These are phyloP conservation scores for Malus fusca DNA, from an alignment of 306 rosid species.

Conservation along the genomic window DNA sequence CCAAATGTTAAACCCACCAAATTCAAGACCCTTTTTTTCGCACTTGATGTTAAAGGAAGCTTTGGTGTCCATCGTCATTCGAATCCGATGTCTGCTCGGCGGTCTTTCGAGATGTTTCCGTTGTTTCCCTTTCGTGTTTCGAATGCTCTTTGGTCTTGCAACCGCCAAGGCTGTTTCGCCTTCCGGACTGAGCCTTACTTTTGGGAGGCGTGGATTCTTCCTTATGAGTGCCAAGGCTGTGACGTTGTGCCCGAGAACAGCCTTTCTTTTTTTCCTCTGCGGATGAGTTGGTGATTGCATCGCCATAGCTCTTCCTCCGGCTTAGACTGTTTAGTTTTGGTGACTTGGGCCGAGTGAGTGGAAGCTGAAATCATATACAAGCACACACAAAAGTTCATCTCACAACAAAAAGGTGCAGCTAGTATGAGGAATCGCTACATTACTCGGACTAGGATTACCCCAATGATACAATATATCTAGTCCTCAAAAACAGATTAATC, in stretches of 20 bases:
- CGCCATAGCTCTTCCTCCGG: conserved; percentile 86
- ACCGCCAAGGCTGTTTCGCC: conserved; percentile 20
- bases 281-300: conserved; percentile 26
- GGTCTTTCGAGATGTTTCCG: conserved; percentile 33
- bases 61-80: conserved; percentile 26
- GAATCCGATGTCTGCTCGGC: neutral
- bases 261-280: conserved; percentile 25
- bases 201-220: conserved; percentile 28
- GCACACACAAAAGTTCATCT: neutral
- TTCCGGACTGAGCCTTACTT: conserved; percentile 28
- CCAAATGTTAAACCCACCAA: conserved; percentile 29
- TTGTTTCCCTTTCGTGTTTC: conserved; percentile 36
- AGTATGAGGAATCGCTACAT: neutral
- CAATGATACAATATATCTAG: neutral
- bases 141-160: conserved; percentile 31
- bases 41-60: conserved; percentile 32
- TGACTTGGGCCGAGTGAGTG: conserved; percentile 84
- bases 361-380: conserved; percentile 48
- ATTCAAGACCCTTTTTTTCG: conserved; percentile 30
- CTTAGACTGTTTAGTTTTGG: conserved; percentile 66
- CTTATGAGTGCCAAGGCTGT: conserved; percentile 42
- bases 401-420: conserved; percentile 8
- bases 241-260: conserved; percentile 47
- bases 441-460: neutral
- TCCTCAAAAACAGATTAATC: neutral